phyloP scores from a whole-genome alignment of 2,329 filamentous ascomycete genomes.

The Venturia carpophila region DNA sequence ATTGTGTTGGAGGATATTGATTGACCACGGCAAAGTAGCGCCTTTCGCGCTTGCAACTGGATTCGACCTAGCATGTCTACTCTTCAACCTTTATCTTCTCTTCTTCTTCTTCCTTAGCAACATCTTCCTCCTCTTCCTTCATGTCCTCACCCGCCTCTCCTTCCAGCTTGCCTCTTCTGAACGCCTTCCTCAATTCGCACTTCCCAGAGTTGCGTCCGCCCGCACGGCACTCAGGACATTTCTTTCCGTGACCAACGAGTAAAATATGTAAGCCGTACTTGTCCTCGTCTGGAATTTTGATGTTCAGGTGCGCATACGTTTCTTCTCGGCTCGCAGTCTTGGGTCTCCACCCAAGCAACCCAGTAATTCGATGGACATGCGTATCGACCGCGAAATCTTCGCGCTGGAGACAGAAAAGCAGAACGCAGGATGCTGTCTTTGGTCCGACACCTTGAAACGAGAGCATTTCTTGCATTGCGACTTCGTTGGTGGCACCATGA shows the following conservation, averaged over 20 bases:
- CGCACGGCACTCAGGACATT: constrained; percentile 46
- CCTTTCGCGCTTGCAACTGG: background rate
- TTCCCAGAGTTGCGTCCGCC: constrained; percentile 9
- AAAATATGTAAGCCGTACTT: constrained; percentile 58
- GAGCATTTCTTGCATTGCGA: constrained; percentile 50
- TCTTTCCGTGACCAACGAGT: constrained; percentile 55
- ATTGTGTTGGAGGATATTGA: too few relatives aligned
- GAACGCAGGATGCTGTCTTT: constrained; percentile 57
- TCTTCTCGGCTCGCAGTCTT: constrained; percentile 32
- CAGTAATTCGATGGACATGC: constrained; percentile 57
- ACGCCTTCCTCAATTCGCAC: constrained; percentile 13
- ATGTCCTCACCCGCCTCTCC: background rate
- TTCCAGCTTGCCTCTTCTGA: constrained; percentile 5
- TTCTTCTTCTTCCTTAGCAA: background rate
- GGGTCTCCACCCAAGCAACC: constrained; percentile 56
- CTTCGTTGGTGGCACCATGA: constrained; percentile 46
- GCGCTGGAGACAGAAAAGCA: constrained; percentile 56
- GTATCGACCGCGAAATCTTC: constrained; percentile 60
- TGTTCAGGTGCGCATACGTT: constrained; percentile 53
- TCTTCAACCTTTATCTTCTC: background rate
- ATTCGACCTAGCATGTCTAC: background rate
- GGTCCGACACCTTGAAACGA: constrained; percentile 56
- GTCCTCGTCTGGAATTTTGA: constrained; percentile 51
- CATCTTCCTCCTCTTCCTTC: constrained; percentile 6
- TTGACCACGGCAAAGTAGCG: too few relatives aligned